Conservation (phyloP, 2,329 filamentous ascomycete genomes). For the Xylariaceae sp. region DNA sequence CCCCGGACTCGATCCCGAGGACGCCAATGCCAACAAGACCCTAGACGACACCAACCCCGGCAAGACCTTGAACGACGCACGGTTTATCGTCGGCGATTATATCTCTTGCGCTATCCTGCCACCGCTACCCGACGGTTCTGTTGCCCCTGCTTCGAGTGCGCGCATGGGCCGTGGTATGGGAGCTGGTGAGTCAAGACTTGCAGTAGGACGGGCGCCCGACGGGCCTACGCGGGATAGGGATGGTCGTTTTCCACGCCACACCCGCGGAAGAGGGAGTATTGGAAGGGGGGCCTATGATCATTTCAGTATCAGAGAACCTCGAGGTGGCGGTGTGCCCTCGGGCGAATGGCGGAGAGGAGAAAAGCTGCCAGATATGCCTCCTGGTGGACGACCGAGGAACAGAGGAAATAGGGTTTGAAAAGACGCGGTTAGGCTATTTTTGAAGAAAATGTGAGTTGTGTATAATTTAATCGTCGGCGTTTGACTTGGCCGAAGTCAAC, state of each 20-base stretch:
- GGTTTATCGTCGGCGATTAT: constrained; percentile 87
- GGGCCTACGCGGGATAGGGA: constrained; percentile 20
- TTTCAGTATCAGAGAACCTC: constrained; percentile 38
- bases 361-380: constrained; percentile 51
- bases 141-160: constrained; percentile 59
- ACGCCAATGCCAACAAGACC: constrained; percentile 37
- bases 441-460: no score
- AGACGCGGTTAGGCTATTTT: no score
- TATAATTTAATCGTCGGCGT: no score
- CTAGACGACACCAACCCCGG: constrained; percentile 49
- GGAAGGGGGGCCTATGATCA: constrained; percentile 36
- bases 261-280: constrained; percentile 2
- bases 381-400: constrained; percentile 37
- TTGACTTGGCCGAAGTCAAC: background rate
- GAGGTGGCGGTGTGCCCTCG: constrained; percentile 39
- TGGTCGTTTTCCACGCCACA: constrained; percentile 4
- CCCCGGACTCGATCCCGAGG: constrained; percentile 35
- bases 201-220: constrained; percentile 24
- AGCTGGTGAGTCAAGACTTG: constrained; percentile 34
- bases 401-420: constrained; percentile 42
- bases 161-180: constrained; percentile 42
- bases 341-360: constrained; percentile 68
- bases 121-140: constrained; percentile 67
- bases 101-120: constrained; percentile 78
- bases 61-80: constrained; percentile 70